phyloP scores from a whole-genome alignment of 352 stramenopile genomes.

The Globisporangium megalacanthum region DNA sequence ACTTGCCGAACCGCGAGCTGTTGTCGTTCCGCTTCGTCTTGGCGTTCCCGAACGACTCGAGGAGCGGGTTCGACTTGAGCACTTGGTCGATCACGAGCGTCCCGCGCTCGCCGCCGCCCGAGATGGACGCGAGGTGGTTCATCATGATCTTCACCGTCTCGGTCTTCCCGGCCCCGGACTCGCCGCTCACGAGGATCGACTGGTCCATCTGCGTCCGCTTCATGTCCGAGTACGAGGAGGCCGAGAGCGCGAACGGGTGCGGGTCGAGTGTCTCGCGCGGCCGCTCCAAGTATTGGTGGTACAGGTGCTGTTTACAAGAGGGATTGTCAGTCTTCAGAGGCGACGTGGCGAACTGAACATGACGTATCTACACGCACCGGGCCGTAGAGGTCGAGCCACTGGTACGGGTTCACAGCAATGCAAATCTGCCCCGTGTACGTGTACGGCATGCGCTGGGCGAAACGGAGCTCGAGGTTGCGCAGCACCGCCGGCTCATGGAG shows the following conservation, averaged over 20 bases:
- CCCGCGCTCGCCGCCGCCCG: constrained; percentile 51
- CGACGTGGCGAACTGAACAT: not conserved
- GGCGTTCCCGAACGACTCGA: constrained; percentile 77
- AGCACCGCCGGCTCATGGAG: constrained; percentile 73
- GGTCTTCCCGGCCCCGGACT: constrained; percentile 89
- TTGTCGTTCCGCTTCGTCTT: constrained; percentile 86
- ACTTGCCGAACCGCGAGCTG: constrained; percentile 75
- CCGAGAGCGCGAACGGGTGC: constrained; percentile 71
- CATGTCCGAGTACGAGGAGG: constrained; percentile 66
- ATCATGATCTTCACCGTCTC: constrained; percentile 93
- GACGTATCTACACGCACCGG: constrained; percentile 9
- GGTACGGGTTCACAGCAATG: constrained; percentile 78
- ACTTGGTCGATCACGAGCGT: constrained; percentile 78
- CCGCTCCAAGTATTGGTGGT: constrained; percentile 53
- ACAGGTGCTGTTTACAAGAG: constrained; percentile 27
- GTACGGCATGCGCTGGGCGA: constrained; percentile 65
- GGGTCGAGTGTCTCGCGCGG: constrained; percentile 49
- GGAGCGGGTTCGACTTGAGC: constrained; percentile 66
- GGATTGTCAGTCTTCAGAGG: not conserved
- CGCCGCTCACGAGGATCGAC: constrained; percentile 82
- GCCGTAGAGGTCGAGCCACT: constrained; percentile 75
- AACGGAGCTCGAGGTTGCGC: constrained; percentile 72
- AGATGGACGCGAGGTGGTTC: constrained; percentile 78
- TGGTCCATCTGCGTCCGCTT: constrained; percentile 70
- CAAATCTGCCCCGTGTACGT: constrained; percentile 81